phyloP scores from a whole-genome alignment of 257 asterid species.

The Petrea volubilis region DNA sequence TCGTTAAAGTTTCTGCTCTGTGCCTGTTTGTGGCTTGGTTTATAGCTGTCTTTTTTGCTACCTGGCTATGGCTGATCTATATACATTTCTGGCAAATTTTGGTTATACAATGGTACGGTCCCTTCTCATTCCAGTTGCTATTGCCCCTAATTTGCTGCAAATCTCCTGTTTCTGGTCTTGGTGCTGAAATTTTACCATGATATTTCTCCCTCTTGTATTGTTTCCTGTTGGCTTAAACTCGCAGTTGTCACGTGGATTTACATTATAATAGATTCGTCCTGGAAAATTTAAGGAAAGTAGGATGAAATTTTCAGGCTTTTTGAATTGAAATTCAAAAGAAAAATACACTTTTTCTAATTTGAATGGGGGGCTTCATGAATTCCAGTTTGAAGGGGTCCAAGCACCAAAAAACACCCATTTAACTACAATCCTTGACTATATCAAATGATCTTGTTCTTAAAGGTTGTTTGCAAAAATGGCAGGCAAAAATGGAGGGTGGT shows the following conservation, averaged over 20 bases:
- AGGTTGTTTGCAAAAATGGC: background rate
- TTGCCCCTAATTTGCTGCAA: constrained; percentile 21
- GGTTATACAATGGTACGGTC: constrained; percentile 28
- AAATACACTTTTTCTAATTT: background rate
- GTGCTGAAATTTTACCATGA: constrained; percentile 7
- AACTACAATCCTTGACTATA: background rate
- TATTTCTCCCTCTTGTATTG: background rate
- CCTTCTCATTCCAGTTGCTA: constrained; percentile 25
- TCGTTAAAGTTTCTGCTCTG: constrained; percentile 17
- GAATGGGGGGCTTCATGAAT: background rate
- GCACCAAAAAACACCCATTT: background rate
- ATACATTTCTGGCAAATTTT: constrained; percentile 25
- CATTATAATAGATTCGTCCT: background rate
- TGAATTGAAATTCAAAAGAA: background rate
- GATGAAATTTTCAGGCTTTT: background rate
- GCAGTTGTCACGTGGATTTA: background rate
- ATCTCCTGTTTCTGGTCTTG: background rate
- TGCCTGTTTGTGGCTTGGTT: constrained; percentile 19
- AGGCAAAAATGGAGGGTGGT: constrained; percentile 24
- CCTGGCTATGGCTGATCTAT: constrained; percentile 40
- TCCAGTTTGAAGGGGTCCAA: background rate
- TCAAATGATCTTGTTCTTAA: background rate
- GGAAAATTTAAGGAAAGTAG: background rate
- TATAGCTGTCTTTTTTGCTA: constrained; percentile 29
- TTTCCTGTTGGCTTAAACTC: constrained; percentile 5